Evolutionary conservation across 805 yeast species (phyloP), one percentile per base, ranked within the genome.

Genomic region (Candida ponderosae): DNA sequence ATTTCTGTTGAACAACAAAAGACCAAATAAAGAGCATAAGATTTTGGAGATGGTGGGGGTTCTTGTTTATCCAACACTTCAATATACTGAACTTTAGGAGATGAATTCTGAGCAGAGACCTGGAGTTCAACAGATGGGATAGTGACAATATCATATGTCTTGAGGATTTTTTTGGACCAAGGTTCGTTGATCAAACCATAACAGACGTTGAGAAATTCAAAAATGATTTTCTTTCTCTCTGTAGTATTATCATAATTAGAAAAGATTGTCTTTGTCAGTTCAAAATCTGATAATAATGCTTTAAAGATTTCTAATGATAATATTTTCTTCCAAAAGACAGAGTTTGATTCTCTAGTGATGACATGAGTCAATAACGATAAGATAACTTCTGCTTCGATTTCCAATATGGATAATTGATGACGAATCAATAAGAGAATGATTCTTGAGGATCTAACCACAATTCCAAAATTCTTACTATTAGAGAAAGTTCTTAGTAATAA

Each of bases 51-150:
- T 1, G 65, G 50, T 0, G 96, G 96, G 0, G 96, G 79, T 20
- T 84, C 94, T 0, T 63, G 47, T 50, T 88, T 88, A 53, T 90
- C 97, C 18, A 93, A 66, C 37, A 80, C 72, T 39, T 90, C 96
- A 23, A 89, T 65, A 39, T 77, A 70, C 13, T 77, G 62, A 0
- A 79, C 65, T 45, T 76, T 74, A 33, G 72, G 57, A 3, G 64
- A 51, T 0, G 84, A 72, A 10, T 54, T 55, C 4, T 62, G 57
- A 14, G 57, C 53, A 0, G 78, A 66, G 21, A 79, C 58, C 0
- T 64, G 53, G 4, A 59, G 50, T 5, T 46, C 51, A 7, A 36
- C 23, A 4, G 35, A 23, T 26, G 58, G 56, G 4, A 42, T 23
- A 6, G 36, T 24, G 8, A 70, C 62, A 2, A 57, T 53, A 13